Base-by-base conservation (phyloP, 2,329 filamentous ascomycete species). In the Penicillium sp. region DNA sequence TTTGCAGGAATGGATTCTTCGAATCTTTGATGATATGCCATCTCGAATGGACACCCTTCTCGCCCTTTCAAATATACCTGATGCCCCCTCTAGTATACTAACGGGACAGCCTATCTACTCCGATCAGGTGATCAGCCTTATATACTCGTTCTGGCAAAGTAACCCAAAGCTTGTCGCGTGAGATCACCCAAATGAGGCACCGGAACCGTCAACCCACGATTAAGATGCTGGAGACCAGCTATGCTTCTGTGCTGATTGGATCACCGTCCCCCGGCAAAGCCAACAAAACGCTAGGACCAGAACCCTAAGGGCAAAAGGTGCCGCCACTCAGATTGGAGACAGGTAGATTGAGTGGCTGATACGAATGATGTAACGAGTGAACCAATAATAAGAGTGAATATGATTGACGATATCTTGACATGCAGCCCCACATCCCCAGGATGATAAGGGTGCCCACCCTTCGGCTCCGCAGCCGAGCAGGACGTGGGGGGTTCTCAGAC, bases 61-160 rank as follows among this genome's bases (percentile, higher is more conserved):
- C 36, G 14, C 31, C 6, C 31, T 10, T 35, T 2, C 9, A 33
- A 35, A 49, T 49, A 33, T 49, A 35, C 46, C n/a, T 35, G 9
- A 18, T 14, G 11, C 4, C 31, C 6, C n/a, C 46, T n/a, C 31
- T 19, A 9, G 27, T 35, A 18, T 35, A 18, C 18, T 24, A 19
- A 9, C 31, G 46, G 46, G n/a, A 6, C 18, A 18, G 19, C 3
- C 46, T 49, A 49, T 49, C 46, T 35, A 50, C 41, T 55, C 54
- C 54, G 54, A 55, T 55, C 54, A 55, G 54, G 44, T 55, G 54
- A 55, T 18, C 24, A 50, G 43, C 44, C 37, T 33, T 18, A 40
- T 50, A 39, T 11, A 41, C 54, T 35, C 35, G 50, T 41, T 19
- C 31, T 37, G 54, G 43, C 35, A 31, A 50, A 39, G 44, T 36